Conservation (phyloP, 768 basidiomycete genomes). For the Xerocomellus intermedius region DNA sequence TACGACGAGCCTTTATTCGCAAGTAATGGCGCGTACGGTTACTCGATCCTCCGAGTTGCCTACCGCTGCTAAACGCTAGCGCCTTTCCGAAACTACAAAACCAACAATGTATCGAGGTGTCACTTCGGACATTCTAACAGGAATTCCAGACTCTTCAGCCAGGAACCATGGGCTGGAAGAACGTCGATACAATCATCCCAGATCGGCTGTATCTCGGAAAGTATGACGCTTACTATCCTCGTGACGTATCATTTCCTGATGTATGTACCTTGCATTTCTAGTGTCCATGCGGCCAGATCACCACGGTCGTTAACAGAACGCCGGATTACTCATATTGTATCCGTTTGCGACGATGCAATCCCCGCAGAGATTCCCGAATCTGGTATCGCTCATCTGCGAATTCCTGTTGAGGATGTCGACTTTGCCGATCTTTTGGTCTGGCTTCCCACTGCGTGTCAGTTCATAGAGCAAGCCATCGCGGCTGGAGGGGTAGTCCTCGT, state of each 20-base stretch:
- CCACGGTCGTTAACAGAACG: conserved; percentile 70
- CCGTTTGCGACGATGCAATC: conserved; percentile 71
- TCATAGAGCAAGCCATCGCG: conserved; percentile 60
- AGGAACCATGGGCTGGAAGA: conserved; percentile 51
- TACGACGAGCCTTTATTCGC: conserved; percentile 20
- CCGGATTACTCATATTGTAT: conserved; percentile 76
- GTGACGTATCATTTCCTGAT: conserved; percentile 44
- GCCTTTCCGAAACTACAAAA: conserved; percentile 33
- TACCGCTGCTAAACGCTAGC: conserved; percentile 20
- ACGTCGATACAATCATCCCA: conserved; percentile 65
- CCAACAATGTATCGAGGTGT: conserved; percentile 27
- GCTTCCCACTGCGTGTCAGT: conserved; percentile 62
- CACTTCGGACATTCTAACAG: conserved; percentile 25
- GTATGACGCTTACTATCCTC: conserved; percentile 43
- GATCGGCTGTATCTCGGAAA: conserved; percentile 71
- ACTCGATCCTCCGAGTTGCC: conserved; percentile 32
- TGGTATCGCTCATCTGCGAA: conserved; percentile 66
- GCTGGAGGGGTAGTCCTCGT: conserved; percentile 63
- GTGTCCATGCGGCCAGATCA: conserved; percentile 68
- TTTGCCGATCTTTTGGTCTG: conserved; percentile 67
- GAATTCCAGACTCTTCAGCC: conserved; percentile 27
- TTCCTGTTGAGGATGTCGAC: conserved; percentile 67
- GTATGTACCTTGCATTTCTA: conserved; percentile 41
- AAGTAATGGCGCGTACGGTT: conserved; percentile 30
- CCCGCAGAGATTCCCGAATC: conserved; percentile 70